Evolutionary conservation across 139 green algal species (phyloP).

Genomic region (Chlamydomonas schloesseri): DNA sequence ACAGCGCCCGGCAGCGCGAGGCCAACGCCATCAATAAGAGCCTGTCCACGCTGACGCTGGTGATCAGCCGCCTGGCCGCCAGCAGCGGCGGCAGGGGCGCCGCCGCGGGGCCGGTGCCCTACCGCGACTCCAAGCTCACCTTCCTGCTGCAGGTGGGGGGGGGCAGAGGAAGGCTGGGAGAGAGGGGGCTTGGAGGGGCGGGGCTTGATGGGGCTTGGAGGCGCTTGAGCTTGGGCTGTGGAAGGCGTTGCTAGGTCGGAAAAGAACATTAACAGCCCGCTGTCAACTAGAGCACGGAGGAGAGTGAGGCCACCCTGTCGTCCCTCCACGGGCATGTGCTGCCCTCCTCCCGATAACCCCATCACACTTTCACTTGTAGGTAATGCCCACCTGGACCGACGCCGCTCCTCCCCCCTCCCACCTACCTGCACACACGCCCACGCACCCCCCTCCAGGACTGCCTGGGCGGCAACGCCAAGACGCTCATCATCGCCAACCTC

Average conservation of each 20-base stretch:
- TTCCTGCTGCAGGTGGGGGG: slow-evolving; percentile 93
- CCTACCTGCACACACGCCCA: no score
- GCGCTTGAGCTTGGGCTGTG: no score
- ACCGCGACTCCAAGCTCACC: slow-evolving; percentile 96
- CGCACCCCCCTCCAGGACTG: slow-evolving; percentile 81
- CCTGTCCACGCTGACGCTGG: slow-evolving; percentile 89
- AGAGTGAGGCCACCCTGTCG: no score
- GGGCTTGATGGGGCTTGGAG: not conserved
- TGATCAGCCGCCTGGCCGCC: slow-evolving; percentile 86
- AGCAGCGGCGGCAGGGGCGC: slow-evolving; percentile 31
- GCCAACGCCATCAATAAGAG: slow-evolving; percentile 93
- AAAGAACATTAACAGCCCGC: no score
- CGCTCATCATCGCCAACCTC: slow-evolving; percentile 93
- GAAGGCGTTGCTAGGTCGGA: no score
- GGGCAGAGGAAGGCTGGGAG: no score
- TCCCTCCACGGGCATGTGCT: no score
- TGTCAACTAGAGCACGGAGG: no score
- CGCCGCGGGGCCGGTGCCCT: slow-evolving; percentile 77
- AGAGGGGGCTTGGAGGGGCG: not conserved
- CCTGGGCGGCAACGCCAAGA: slow-evolving; percentile 96
- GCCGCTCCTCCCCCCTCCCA: not conserved
- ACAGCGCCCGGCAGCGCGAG: slow-evolving; percentile 64
- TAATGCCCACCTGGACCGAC: no score
- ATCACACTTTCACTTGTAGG: no score
- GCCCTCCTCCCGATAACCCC: no score